Evolutionary conservation across 305 asterid species (phyloP).

Genomic region (Plantago lanceolata): DNA sequence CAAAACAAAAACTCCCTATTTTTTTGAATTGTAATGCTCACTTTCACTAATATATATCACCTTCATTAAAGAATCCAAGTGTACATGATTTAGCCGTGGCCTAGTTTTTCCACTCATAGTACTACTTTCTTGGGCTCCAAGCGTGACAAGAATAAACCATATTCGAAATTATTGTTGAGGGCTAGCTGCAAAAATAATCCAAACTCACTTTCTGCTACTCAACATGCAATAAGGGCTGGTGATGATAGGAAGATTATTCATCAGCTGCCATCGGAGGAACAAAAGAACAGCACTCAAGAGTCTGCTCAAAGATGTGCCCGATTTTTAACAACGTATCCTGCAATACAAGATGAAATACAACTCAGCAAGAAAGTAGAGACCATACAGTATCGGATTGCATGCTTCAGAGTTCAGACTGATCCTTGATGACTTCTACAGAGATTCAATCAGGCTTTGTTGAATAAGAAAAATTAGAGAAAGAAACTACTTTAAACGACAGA

Average conservation of each 20-base stretch:
- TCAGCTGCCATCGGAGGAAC: slow-evolving; percentile 70
- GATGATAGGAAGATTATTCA: slow-evolving; percentile 29
- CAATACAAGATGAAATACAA: slow-evolving; percentile 20
- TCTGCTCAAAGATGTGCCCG: slow-evolving; percentile 95
- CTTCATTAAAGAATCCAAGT: no score
- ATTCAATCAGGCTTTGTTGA: no score
- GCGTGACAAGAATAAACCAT: background rate
- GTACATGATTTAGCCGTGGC: background rate
- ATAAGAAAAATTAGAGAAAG: background rate
- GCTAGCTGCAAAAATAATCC: background rate
- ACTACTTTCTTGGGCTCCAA: no score
- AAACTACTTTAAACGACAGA: background rate
- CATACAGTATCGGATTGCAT: background rate
- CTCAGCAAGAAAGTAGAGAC: background rate
- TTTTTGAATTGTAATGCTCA: no score
- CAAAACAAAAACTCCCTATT: no score
- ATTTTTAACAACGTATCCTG: slow-evolving; percentile 80
- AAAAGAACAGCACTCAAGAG: slow-evolving; percentile 59
- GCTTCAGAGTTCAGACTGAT: no score
- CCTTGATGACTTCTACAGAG: no score
- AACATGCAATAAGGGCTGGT: background rate
- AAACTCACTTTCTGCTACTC: background rate
- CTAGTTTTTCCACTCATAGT: background rate
- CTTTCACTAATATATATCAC: no score
- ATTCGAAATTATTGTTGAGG: background rate